Evolutionary conservation across 352 stramenopile species (phyloP), one percentile per base, ranked within the genome.

Genomic region (Pythium dissimile): DNA sequence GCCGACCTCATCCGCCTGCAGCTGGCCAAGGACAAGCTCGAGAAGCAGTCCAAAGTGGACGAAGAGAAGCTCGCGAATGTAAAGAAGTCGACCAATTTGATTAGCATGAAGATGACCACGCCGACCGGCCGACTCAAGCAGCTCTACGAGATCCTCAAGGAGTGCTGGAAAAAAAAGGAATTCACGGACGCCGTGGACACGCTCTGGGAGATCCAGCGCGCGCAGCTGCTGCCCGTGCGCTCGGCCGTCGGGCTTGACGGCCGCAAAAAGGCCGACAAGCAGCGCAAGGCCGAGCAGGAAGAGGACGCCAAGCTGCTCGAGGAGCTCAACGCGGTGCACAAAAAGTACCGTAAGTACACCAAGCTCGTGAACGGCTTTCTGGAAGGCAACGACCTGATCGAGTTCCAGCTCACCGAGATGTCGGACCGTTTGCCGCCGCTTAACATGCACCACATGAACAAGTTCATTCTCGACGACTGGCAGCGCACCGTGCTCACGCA

Each of bases 391-490:
- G 79, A 90, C 66, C 62, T 94, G 18, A 94, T 94, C 44, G 82
- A 86, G 66, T 94, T 85, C 73, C 84, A 94, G 62, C 77, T 94
- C 38, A 94, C 84, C 6, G 83, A 90, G 39, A 94, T 94, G 84
- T 90, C 80, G 39, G 84, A 94, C 54, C 84, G 84, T 24, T 51
- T 94, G 38, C 84, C 84, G 20, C 84, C 84, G 35, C 76, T 94
- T 31, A 94, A 94, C 67, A 92, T 94, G 84, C 84, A 94, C 60
- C 84, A 92, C 70, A 92, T 92, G 83, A 92, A 90, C 77, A 91
- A 92, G 59, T 95, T 96, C 47, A 95, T 97, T 51, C 82, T 99
- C 13, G 97, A 99, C 66, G 76, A 93, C 69, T 99, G 97, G 97
- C 97, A 99, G 79, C 97, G 96, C 69, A 89, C 86, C 6, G 95